Conservation (phyloP, 306 rosid species). For the Begonia fuchsioides region DNA sequence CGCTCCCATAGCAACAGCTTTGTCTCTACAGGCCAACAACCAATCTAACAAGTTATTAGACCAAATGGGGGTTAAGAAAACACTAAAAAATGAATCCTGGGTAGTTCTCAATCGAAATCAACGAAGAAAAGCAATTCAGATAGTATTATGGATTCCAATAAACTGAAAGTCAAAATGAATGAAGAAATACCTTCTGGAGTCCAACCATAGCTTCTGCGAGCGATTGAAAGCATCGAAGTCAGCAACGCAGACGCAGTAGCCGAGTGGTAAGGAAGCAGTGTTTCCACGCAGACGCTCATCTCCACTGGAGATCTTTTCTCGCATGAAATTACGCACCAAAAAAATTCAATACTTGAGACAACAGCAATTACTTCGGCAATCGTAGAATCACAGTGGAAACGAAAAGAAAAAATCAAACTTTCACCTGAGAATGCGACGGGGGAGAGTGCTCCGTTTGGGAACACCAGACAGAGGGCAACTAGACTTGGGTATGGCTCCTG, state of each 20-base stretch:
- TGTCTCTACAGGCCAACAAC: too few relatives aligned
- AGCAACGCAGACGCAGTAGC: conserved; percentile 90
- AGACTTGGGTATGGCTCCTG: conserved; percentile 34
- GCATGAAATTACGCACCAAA: not conserved
- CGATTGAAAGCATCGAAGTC: conserved; percentile 72
- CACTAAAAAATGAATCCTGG: too few relatives aligned
- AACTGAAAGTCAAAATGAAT: too few relatives aligned
- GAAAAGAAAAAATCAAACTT: not conserved
- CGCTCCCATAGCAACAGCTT: too few relatives aligned
- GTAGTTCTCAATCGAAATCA: too few relatives aligned
- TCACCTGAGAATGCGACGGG: conserved; percentile 60
- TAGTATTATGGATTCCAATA: too few relatives aligned
- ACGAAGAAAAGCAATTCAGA: too few relatives aligned
- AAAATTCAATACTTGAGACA: not conserved
- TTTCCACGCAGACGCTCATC: conserved; percentile 63
- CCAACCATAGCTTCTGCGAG: conserved; percentile 66
- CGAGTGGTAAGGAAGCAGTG: conserved; percentile 80
- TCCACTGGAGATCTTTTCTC: conserved; percentile 54
- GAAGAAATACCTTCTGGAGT: conserved; percentile 56
- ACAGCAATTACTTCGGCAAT: not conserved
- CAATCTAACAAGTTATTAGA: too few relatives aligned
- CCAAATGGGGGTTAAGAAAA: too few relatives aligned
- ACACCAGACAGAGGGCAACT: conserved; percentile 26
- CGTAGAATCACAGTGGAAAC: not conserved
- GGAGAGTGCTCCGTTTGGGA: conserved; percentile 36